phyloP scores from a whole-genome alignment of 768 basidiomycete species.

The Boletus bicolor region DNA sequence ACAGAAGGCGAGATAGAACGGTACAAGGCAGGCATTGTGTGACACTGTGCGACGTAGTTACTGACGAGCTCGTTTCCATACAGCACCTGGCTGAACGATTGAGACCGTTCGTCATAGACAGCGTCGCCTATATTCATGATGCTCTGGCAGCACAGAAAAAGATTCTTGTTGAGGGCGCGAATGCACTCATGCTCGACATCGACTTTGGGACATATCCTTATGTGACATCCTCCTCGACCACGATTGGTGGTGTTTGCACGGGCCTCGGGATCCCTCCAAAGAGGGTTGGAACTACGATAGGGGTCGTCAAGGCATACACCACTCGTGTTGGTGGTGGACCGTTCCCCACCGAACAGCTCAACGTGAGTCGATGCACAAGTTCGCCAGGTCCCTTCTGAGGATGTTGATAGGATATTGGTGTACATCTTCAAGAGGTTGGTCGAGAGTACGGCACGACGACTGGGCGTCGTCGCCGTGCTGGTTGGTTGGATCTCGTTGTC shows the following conservation, averaged over 20 bases:
- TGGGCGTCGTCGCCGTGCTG: constrained; percentile 87
- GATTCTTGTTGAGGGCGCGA: constrained; percentile 94
- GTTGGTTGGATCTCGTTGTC: constrained; percentile 97
- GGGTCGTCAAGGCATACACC: constrained; percentile 97
- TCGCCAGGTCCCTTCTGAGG: not conserved
- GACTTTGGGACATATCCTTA: constrained; percentile 98
- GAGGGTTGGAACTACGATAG: constrained; percentile 79
- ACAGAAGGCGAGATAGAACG: constrained; percentile 93
- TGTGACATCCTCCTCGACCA: constrained; percentile 92
- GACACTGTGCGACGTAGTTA: not conserved
- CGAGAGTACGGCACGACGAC: constrained; percentile 91
- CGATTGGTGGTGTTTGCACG: constrained; percentile 94
- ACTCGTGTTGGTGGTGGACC: constrained; percentile 98
- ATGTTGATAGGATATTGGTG: constrained; percentile 62
- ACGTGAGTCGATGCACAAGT: constrained; percentile 47
- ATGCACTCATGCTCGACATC: constrained; percentile 97
- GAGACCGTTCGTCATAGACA: constrained; percentile 86
- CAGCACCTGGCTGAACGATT: constrained; percentile 82
- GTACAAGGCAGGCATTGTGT: constrained; percentile 65
- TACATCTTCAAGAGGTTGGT: constrained; percentile 91
- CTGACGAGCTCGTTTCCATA: not conserved
- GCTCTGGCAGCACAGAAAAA: constrained; percentile 73
- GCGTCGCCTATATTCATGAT: constrained; percentile 78
- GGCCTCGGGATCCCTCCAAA: constrained; percentile 96
- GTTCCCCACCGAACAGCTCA: constrained; percentile 94